Evolutionary conservation across 306 rosid species (phyloP).

Genomic region (Pterocarpus macrocarpus): DNA sequence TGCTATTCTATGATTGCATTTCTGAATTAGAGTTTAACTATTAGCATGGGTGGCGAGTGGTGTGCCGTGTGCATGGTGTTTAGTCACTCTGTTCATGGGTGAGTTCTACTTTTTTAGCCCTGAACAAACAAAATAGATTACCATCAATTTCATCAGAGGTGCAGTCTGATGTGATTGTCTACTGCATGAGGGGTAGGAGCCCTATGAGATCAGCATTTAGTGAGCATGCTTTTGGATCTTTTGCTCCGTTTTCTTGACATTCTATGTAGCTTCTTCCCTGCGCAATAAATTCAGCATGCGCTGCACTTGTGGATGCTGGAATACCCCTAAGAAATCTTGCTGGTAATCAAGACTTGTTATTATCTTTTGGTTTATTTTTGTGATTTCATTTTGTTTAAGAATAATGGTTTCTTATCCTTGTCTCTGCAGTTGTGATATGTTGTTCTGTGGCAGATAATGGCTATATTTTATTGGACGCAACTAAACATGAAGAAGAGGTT

Average conservation of each 20-base stretch:
- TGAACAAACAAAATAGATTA: conserved; percentile 27
- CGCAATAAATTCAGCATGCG: conserved; percentile 95
- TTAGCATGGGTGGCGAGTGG: neutral
- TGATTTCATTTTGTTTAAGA: conserved; percentile 32
- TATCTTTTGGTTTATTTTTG: conserved; percentile 35
- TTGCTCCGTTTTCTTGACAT: conserved; percentile 61
- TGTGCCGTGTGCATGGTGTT: conserved; percentile 16
- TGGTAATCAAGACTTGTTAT: conserved; percentile 61
- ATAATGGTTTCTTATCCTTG: conserved; percentile 47
- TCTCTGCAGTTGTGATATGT: conserved; percentile 81
- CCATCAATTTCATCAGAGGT: conserved; percentile 7
- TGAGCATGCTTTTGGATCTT: conserved; percentile 38
- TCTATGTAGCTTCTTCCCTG: conserved; percentile 84
- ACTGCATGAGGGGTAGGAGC: neutral
- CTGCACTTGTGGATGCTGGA: conserved; percentile 95
- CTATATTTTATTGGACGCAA: conserved; percentile 78
- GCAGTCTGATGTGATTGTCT: conserved; percentile 24
- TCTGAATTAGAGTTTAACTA: conserved; percentile 9
- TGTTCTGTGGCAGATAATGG: conserved; percentile 81
- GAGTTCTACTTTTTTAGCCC: neutral
- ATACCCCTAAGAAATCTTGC: conserved; percentile 93
- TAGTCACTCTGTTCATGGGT: conserved; percentile 5
- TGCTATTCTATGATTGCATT: neutral
- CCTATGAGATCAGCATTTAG: conserved; percentile 34
- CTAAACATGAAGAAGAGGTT: conserved; percentile 95